Conservation (phyloP, 768 basidiomycete genomes). For the Boletus reticulatus region DNA sequence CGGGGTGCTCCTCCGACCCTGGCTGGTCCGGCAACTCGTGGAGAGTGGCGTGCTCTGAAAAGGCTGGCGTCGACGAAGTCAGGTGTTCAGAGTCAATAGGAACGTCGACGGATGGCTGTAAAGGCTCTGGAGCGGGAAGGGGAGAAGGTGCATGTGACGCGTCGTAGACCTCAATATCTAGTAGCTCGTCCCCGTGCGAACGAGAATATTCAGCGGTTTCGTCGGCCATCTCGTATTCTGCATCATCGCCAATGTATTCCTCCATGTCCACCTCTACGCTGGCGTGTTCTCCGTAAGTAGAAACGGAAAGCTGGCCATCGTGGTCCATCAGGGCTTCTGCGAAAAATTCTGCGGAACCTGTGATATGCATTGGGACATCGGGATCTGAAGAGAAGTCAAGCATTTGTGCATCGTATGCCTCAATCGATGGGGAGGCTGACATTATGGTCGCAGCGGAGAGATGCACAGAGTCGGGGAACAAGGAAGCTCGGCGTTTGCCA, state of each 20-base stretch:
- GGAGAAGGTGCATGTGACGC: constrained; percentile 34
- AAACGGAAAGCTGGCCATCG: constrained; percentile 36
- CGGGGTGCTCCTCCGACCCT: constrained; percentile 8
- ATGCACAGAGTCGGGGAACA: constrained; percentile 15
- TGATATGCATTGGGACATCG: constrained; percentile 58
- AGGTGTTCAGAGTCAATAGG: constrained; percentile 15
- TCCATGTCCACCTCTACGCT: constrained; percentile 71
- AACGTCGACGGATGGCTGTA: constrained; percentile 16
- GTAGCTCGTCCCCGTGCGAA: constrained; percentile 25
- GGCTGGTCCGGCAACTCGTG: constrained; percentile 6
- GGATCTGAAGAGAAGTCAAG: constrained; percentile 54
- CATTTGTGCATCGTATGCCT: constrained; percentile 64
- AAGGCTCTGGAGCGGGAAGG: constrained; percentile 11
- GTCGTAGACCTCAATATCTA: constrained; percentile 43
- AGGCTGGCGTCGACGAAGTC: background rate
- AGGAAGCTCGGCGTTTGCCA: constrained; percentile 18
- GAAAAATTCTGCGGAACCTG: constrained; percentile 46
- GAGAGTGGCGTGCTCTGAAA: constrained; percentile 6
- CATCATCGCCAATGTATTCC: constrained; percentile 42
- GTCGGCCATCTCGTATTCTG: constrained; percentile 48
- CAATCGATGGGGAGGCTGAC: constrained; percentile 36
- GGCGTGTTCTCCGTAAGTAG: constrained; percentile 31
- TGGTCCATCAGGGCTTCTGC: constrained; percentile 60
- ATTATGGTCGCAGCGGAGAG: constrained; percentile 16
- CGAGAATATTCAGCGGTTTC: constrained; percentile 29